Conservation (phyloP, 139 green algal genomes). For the Volvox africanus region DNA sequence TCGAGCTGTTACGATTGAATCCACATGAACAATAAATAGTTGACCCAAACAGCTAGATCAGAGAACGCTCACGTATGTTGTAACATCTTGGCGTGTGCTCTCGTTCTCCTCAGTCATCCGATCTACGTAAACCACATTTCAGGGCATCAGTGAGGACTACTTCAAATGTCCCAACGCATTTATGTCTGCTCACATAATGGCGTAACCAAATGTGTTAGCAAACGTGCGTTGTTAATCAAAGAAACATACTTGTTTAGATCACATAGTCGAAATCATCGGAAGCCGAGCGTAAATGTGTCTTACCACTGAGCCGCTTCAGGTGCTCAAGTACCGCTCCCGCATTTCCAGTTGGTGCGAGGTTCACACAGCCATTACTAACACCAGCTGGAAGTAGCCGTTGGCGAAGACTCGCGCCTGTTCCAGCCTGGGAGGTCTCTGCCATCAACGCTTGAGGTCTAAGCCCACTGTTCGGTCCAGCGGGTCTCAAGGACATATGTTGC, state of each 20-base stretch:
- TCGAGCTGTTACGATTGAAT: too few relatives aligned
- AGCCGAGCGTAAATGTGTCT: not conserved
- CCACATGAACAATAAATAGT: too few relatives aligned
- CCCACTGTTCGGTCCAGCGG: too few relatives aligned
- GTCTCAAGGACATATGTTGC: not conserved
- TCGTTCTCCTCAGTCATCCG: constrained; percentile 41
- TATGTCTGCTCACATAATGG: not conserved
- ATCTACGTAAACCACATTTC: not conserved
- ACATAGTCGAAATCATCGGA: too few relatives aligned
- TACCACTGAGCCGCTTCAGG: constrained; percentile 17
- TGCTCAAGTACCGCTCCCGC: not conserved
- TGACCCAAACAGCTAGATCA: not conserved
- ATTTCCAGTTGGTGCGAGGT: not conserved
- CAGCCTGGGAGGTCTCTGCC: not conserved
- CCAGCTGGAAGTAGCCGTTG: not conserved
- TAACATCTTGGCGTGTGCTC: constrained; percentile 14
- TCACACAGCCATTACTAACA: not conserved
- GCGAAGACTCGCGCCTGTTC: constrained; percentile 2
- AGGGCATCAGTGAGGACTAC: not conserved
- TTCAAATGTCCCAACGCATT: not conserved
- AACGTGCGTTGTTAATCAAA: too few relatives aligned
- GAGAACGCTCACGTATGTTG: constrained; percentile 5
- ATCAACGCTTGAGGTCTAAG: not conserved
- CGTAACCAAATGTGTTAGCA: too few relatives aligned
- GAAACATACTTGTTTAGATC: too few relatives aligned